Base-by-base conservation (phyloP, 345 rosid genomes). In the Eucalyptus dawsonii region DNA sequence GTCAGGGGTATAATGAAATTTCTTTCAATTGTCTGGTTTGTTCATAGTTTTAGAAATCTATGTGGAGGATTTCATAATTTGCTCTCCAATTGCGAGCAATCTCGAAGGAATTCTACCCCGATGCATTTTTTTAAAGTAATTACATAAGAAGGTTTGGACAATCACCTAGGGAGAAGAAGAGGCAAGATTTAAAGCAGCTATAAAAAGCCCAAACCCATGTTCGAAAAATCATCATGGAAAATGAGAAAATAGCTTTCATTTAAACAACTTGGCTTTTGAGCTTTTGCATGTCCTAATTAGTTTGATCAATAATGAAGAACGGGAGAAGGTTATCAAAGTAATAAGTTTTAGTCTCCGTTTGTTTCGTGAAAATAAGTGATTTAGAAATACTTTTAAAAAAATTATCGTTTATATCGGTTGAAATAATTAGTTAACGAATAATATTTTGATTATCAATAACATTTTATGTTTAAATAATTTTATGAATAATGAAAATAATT, bases 391-490 rank as follows among this genome's bases (percentile, higher is more conserved):
- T 53, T 8, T 53, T 8, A 1, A 53, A 19, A 3, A 19, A 19
- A 53, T 53, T 0, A 53, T 19, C 0, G 0, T 2, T 0, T 53
- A 0, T 21, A 53, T 53, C 1, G 0, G 0, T 19, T 53, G 25
- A 53, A 53, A 53, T 53, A 53, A 8, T 53, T 4, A 53, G 5
- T 53, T 0, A 53, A 21, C 0, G 1, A 53, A 53, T 53, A 53
- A 53, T 21, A 21, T 53, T 53, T 53, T 53, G 58, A 53, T 53
- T 53, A 2, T 53, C 4, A 10, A 53, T 53, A 8, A 19, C 22
- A 53, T 2, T 51, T 51, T 17, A 19, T 53, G 22, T 53, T 3
- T 51, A 51, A 51, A 51, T 51, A 51, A 51, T 51, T 17, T 51
- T 0, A 0, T 17, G 22, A 17, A 51, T 53, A 0, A 19, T 53